Conservation (phyloP, 768 basidiomycete genomes). For the Kwoniella sp. region DNA sequence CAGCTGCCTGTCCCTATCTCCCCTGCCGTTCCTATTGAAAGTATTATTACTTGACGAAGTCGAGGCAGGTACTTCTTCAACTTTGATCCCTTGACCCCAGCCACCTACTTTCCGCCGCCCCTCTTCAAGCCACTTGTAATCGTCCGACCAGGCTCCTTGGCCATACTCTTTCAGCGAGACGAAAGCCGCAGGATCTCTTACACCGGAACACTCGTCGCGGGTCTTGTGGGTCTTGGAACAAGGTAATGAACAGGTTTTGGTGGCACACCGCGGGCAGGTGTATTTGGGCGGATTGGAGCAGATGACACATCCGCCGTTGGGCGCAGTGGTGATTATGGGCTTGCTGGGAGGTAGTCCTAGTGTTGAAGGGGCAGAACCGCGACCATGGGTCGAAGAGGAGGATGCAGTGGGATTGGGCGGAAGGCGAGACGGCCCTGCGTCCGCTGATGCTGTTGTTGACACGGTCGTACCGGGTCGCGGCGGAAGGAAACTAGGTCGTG, state of each 20-base stretch:
- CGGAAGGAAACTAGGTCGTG: conserved; percentile 8
- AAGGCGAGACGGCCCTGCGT: conserved; percentile 9
- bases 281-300: conserved; percentile 47
- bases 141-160: conserved; percentile 85
- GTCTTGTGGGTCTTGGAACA: conserved; percentile 51
- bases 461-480: background rate
- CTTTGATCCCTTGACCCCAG: conserved; percentile 61
- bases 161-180: conserved; percentile 76
- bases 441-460: background rate
- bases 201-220: conserved; percentile 38
- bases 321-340: background rate
- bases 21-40: conserved; percentile 44
- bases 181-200: conserved; percentile 43
- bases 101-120: conserved; percentile 72
- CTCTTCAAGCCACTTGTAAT: conserved; percentile 84
- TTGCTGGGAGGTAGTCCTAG: background rate
- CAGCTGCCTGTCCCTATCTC: conserved; percentile 60
- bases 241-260: conserved; percentile 45
- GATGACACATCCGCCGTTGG: conserved; percentile 26
- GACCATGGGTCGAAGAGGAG: conserved; percentile 3
- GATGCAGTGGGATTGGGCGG: background rate
- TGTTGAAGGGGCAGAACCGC: background rate
- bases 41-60: conserved; percentile 26
- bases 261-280: conserved; percentile 52
- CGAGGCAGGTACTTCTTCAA: conserved; percentile 41